Percentiles rank a stretch among this genome's conserved stretches.
Conservation (phyloP, 148 eudicot species). For the Agrostemma githago region DNA sequence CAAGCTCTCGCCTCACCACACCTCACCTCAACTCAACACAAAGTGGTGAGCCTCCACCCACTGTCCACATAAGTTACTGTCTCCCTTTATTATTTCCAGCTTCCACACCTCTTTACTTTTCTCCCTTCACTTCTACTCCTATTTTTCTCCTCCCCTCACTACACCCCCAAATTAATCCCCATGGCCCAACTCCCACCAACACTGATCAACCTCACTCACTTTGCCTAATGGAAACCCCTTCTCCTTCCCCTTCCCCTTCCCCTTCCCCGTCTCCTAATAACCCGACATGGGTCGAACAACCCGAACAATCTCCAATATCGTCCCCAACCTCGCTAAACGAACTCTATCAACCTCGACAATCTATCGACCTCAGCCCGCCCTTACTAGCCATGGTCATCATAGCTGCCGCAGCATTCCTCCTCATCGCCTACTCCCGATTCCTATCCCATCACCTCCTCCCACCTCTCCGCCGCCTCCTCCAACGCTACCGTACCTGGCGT, state of each 20-base stretch:
- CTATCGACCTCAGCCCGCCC: conserved; percentile 75
- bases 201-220: background rate
- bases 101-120: too few species aligned
- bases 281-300: background rate
- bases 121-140: background rate
- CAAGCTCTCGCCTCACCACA: too few species aligned
- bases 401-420: conserved; percentile 67
- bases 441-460: conserved; percentile 54
- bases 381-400: conserved; percentile 79
- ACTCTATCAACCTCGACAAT: conserved; percentile 23
- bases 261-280: background rate
- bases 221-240: background rate
- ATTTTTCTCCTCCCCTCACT: background rate
- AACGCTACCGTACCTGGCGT: conserved; percentile 30
- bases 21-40: too few species aligned
- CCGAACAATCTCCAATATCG: background rate
- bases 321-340: conserved; percentile 23
- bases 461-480: conserved; percentile 44
- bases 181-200: background rate
- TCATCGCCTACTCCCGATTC: conserved; percentile 72
- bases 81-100: too few species aligned
- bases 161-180: too few species aligned
- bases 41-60: background rate
- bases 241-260: background rate
- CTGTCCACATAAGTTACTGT: background rate